phyloP scores from a whole-genome alignment of 768 basidiomycete genomes.

The Butyriboletus loyo region DNA sequence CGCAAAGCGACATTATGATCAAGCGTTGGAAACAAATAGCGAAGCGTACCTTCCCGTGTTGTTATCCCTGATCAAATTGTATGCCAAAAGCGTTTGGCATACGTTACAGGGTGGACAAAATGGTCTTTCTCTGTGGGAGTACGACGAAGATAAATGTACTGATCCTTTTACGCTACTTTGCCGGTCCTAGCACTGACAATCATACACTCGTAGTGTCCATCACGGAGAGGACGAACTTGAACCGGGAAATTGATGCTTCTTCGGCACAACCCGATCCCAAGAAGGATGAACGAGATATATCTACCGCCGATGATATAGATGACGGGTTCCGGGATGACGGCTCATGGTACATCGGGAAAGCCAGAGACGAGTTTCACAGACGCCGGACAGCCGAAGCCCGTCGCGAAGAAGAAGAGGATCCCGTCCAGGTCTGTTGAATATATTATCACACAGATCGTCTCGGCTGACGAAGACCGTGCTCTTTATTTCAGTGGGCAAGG shows the following conservation, averaged over 20 bases:
- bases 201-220: slow-evolving; percentile 18
- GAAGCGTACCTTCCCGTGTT: slow-evolving; percentile 89
- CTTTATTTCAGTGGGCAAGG: slow-evolving; percentile 62
- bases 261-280: neutral
- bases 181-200: slow-evolving; percentile 6
- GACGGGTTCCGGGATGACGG: slow-evolving; percentile 46
- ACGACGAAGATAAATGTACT: slow-evolving; percentile 46
- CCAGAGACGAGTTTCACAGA: slow-evolving; percentile 71
- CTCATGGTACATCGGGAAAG: slow-evolving; percentile 81
- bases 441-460: neutral
- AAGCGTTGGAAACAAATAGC: slow-evolving; percentile 79
- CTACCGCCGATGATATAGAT: slow-evolving; percentile 24
- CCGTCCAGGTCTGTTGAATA: slow-evolving; percentile 54
- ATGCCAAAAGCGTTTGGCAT: slow-evolving; percentile 81
- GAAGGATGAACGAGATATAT: slow-evolving; percentile 1
- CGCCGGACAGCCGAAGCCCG: slow-evolving; percentile 44
- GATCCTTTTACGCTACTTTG: neutral
- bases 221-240: slow-evolving; percentile 16
- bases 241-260: slow-evolving; percentile 27
- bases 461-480: slow-evolving; percentile 6
- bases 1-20: slow-evolving; percentile 93
- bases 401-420: slow-evolving; percentile 62
- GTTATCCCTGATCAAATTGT: slow-evolving; percentile 78
- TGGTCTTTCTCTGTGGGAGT: slow-evolving; percentile 64
- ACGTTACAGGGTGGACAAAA: slow-evolving; percentile 68